These are phyloP conservation scores for Zasmidium citrigriseum DNA, from an alignment of 2,329 filamentous ascomycete species.

Conservation along the genomic window DNA sequence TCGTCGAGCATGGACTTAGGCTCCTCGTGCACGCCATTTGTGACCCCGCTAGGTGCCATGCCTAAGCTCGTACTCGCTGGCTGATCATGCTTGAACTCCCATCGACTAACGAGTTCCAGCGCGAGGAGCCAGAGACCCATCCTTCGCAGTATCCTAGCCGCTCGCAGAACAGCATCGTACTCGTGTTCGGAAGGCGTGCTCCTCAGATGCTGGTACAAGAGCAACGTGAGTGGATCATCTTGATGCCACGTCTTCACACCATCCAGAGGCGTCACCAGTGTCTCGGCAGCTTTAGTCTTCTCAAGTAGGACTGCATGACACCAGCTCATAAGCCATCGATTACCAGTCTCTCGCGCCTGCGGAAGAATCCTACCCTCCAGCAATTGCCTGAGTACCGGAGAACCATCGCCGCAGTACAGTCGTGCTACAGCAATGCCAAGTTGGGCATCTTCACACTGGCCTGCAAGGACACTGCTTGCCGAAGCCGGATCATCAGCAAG, in stretches of 20 bases:
- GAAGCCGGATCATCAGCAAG: constrained; percentile 82
- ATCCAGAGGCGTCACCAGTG: constrained; percentile 70
- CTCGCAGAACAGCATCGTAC: constrained; percentile 69
- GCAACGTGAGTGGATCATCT: constrained; percentile 85
- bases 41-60: constrained; percentile 12
- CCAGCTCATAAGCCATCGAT: constrained; percentile 94
- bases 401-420: constrained; percentile 83
- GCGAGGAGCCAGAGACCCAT: constrained; percentile 80
- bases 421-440: constrained; percentile 85
- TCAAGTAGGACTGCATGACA: constrained; percentile 88
- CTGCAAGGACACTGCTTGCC: constrained; percentile 81
- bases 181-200: constrained; percentile 59
- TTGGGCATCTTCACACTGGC: constrained; percentile 84
- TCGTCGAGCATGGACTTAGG: constrained; percentile 28
- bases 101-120: constrained; percentile 78
- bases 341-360: constrained; percentile 75
- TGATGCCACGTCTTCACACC: constrained; percentile 69
- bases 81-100: constrained; percentile 66
- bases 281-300: constrained; percentile 79
- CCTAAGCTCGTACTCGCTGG: constrained; percentile 8
- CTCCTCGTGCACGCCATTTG: constrained; percentile 15
- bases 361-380: constrained; percentile 78
- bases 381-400: constrained; percentile 70
- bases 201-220: constrained; percentile 85
- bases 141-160: constrained; percentile 60